Base-by-base conservation (phyloP, 305 asterid species). In the Fraxinus platypoda region DNA sequence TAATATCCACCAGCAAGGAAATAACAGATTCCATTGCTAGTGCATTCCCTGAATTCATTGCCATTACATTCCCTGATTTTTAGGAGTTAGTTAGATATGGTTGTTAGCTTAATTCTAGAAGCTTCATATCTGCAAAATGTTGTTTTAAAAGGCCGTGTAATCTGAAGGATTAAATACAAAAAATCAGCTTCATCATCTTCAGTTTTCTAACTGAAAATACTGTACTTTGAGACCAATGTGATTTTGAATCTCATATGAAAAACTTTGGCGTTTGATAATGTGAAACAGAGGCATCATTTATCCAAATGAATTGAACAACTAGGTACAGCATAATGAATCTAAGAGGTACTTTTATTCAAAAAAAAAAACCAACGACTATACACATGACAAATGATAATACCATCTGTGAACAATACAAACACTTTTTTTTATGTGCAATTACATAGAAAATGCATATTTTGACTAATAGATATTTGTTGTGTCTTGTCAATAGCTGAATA, bases 401-500 rank as follows among this genome's bases (percentile, higher is more conserved):
- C 71, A 62, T 9, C 71, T 7, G 21, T 59, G 70, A 15, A 8
- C 31, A 33, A 66, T 8, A 74, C 26, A 4, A n/a, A 78, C 38
- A 66, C 83, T 3, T 80, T 78, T 52, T 37, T 81, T 80, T 76
- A 31, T 7, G 30, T 75, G 62, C 46, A 49, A 62, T 59, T 76
- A 80, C 79, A 46, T 68, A 52, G 78, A 9, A 76, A 70, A 49
- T 72, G 81, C 79, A 72, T 77, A 80, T 76, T 62, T 78, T 83
- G 76, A 84, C 83, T 68, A 49, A 54, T 64, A 71, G 41, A 25
- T 78, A 33, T n/a, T 81, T 37, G 21, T 59, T 75, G 21, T 74
- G 79, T 83, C 72, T 83, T 82, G 80, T 81, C 75, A 81, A 72
- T 41, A 84, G 74, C 75, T 79, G 75, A 75, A 81, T 81, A 89